Base-by-base conservation (phyloP, 768 basidiomycete genomes). In the Omphalotus guepiniiformis region DNA sequence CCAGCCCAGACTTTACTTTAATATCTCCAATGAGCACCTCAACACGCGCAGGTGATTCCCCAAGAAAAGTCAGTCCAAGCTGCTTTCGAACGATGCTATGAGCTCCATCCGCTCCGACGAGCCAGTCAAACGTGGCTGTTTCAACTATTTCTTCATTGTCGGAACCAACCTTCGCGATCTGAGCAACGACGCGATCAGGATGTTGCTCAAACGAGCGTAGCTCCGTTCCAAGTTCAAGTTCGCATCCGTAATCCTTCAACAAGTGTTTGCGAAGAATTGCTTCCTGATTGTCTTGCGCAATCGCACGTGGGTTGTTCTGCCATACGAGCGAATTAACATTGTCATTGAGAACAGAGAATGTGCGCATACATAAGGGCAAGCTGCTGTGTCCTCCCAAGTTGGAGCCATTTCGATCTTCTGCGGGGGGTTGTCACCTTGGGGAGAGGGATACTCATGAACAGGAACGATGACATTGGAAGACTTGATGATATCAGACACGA, bases 191-290 rank as follows among this genome's bases (percentile, higher is more conserved):
- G 13, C 52, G 54, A 25, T 58, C 57, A 1, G 50, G 58, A n/a
- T 52, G 39, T 35, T 67, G 58, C 40, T 61, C 58, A 18, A 69
- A 62, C 1, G 59, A 59, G 16, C 37, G 21, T 4, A 71, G 59
- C 34, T 62, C 66, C 1, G 61, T 61, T 12, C 51, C 57, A 16
- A 63, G 29, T 39, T 71, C 62, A 23, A 55, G 48, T 27, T 12
- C 32, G 29, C 52, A 51, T 2, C 52, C 55, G 15, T 47, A 48
- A 32, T 32, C 30, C 25, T 43, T 47, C 3, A 22, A 29, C 9
- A 58, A 39, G 27, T 54, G 43, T 13, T 25, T 23, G 19, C 52
- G 56, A 8, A 57, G 42, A 34, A 55, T 35, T 6, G 22, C 47
- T 37, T 68, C 63, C 4, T 58, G 28, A 3, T 19, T 23, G 39